Conservation (phyloP, 2,329 filamentous ascomycete genomes). For the Aschersonia sp. region DNA sequence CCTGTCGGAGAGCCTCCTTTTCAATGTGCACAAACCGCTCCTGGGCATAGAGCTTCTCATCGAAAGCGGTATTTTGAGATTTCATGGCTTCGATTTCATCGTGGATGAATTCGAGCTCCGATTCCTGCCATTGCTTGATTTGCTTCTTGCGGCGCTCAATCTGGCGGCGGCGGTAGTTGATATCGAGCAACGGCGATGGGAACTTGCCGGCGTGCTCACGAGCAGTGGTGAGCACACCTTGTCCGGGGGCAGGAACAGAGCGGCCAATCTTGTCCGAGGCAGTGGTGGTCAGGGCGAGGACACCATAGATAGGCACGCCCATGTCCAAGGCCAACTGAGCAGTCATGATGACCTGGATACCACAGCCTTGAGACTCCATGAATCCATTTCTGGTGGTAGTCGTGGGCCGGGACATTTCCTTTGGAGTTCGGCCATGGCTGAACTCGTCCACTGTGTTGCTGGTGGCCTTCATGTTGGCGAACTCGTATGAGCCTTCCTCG, state of each 20-base stretch:
- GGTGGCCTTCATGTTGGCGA: constrained; percentile 99
- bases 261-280: constrained; percentile 98
- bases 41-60: constrained; percentile 72
- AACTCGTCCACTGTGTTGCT: constrained; percentile 97
- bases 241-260: constrained; percentile 88
- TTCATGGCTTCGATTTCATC: constrained; percentile 90
- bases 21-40: constrained; percentile 80
- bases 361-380: constrained; percentile 98
- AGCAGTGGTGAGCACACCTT: constrained; percentile 91
- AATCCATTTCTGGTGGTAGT: constrained; percentile 96
- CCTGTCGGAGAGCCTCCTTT: constrained; percentile 70
- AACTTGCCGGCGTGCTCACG: constrained; percentile 84
- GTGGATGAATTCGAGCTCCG: constrained; percentile 81
- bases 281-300: constrained; percentile 84
- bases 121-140: constrained; percentile 94
- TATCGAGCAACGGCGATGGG: constrained; percentile 88
- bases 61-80: constrained; percentile 56
- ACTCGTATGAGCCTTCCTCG: constrained; percentile 97
- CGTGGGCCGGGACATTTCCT: constrained; percentile 95
- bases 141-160: constrained; percentile 86
- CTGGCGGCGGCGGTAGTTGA: constrained; percentile 92
- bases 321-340: constrained; percentile 92
- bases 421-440: constrained; percentile 82
- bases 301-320: constrained; percentile 95
- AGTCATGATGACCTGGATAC: constrained; percentile 98